Evolutionary conservation across 495 filamentous ascomycete species (phyloP).

Genomic region (Aspergillus mulundensis): DNA sequence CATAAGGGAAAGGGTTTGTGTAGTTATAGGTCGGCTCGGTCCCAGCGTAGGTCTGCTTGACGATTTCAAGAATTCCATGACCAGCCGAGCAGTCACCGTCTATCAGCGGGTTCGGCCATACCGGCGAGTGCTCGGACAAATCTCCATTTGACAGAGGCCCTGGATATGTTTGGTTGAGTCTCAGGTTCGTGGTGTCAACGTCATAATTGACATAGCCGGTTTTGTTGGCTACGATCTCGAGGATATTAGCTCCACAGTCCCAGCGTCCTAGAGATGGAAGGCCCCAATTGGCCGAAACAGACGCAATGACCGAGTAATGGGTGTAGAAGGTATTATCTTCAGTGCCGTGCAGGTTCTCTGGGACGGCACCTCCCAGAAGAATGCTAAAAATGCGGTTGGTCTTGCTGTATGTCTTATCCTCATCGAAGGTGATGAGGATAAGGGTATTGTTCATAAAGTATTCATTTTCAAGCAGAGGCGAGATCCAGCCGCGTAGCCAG

Average conservation of each 20-base stretch:
- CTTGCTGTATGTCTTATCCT: constrained; percentile 52
- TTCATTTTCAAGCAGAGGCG: constrained; percentile 56
- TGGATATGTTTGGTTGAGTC: constrained; percentile 45
- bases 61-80: constrained; percentile 40
- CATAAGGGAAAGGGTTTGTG: constrained; percentile 40
- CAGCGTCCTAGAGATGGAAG: constrained; percentile 65
- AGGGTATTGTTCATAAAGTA: constrained; percentile 69
- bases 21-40: constrained; percentile 39
- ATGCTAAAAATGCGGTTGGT: constrained; percentile 57
- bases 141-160: constrained; percentile 39
- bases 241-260: constrained; percentile 68
- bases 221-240: constrained; percentile 55
- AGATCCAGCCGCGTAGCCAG: constrained; percentile 57
- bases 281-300: constrained; percentile 64
- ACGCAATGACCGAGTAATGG: constrained; percentile 66
- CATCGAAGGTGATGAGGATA: constrained; percentile 66
- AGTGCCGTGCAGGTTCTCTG: constrained; percentile 52
- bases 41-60: constrained; percentile 37
- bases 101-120: constrained; percentile 42
- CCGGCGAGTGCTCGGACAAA: constrained; percentile 30
- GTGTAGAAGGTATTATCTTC: constrained; percentile 65
- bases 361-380: constrained; percentile 64
- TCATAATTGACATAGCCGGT: constrained; percentile 53
- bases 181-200: constrained; percentile 40
- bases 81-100: constrained; percentile 41